Conservation (phyloP, 192 early-diverging fungal genomes). For the Glomus cerebriforme region DNA sequence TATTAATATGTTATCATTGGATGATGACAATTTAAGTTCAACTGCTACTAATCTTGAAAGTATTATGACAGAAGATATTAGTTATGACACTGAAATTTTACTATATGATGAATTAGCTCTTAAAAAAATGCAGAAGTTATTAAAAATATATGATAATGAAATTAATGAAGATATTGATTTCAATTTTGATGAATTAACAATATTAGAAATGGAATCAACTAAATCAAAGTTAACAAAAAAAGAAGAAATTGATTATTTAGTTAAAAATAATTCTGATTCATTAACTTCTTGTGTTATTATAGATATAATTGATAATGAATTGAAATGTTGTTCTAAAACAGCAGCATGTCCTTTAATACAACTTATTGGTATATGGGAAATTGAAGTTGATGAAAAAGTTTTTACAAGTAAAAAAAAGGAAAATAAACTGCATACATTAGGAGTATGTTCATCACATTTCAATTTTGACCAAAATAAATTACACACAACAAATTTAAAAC, state of each 20-base stretch:
- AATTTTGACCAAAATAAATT: conserved; percentile 12
- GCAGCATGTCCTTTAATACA: not conserved
- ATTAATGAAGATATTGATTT: not conserved
- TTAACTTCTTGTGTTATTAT: not conserved
- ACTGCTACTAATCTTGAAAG: not conserved
- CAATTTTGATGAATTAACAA: not conserved
- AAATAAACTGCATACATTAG: conserved; percentile 5
- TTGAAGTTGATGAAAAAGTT: not conserved
- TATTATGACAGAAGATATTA: not conserved
- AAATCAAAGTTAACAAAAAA: not conserved
- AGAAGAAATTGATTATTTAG: not conserved
- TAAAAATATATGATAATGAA: not conserved
- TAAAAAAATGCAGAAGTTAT: not conserved
- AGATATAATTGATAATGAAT: not conserved
- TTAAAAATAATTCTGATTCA: not conserved
- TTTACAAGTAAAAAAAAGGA: not conserved
- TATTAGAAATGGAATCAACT: not conserved
- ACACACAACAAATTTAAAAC: not conserved
- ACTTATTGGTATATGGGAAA: conserved; percentile 11
- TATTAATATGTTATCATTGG: no score
- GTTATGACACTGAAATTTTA: not conserved
- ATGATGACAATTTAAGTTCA: not conserved
- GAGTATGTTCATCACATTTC: not conserved
- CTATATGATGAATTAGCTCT: not conserved
- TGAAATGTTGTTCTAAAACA: not conserved